These are phyloP conservation scores for Deuterostichococcus epilithicus DNA, from an alignment of 139 green algal genomes.

Conservation along the genomic window DNA sequence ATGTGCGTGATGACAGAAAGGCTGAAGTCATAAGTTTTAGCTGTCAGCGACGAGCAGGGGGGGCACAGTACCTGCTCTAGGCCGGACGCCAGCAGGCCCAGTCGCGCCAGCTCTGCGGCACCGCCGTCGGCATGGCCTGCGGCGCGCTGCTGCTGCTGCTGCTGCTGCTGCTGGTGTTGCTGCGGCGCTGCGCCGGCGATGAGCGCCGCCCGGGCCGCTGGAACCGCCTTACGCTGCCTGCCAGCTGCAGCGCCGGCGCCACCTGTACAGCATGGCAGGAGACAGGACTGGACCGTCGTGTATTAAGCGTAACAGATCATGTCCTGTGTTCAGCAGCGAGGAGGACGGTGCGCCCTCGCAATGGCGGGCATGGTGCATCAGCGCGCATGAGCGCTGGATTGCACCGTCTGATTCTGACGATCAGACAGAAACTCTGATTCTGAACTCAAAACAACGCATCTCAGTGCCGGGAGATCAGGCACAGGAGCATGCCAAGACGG, in stretches of 20 bases:
- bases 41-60: too few species aligned
- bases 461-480: not conserved
- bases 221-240: not conserved
- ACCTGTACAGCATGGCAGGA: too few species aligned
- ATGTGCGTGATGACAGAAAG: not conserved
- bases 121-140: too few species aligned
- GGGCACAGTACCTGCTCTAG: conserved; percentile 21
- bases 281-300: too few species aligned
- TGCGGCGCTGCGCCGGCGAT: not conserved
- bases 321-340: too few species aligned
- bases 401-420: not conserved
- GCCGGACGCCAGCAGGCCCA: conserved; percentile 26
- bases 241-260: too few species aligned
- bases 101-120: conserved; percentile 4
- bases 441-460: not conserved
- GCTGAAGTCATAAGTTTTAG: too few species aligned
- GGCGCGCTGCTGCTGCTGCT: too few species aligned
- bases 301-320: too few species aligned
- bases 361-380: too few species aligned
- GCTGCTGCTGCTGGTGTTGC: conserved; percentile 2
- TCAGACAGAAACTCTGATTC: not conserved
- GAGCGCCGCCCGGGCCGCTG: not conserved
- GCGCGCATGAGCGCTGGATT: not conserved
- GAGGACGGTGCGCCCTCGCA: too few species aligned
- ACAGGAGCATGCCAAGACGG: not conserved